Evolutionary conservation across 2,329 filamentous ascomycete genomes (phyloP).

Genomic region (Delphinella strobiligena): DNA sequence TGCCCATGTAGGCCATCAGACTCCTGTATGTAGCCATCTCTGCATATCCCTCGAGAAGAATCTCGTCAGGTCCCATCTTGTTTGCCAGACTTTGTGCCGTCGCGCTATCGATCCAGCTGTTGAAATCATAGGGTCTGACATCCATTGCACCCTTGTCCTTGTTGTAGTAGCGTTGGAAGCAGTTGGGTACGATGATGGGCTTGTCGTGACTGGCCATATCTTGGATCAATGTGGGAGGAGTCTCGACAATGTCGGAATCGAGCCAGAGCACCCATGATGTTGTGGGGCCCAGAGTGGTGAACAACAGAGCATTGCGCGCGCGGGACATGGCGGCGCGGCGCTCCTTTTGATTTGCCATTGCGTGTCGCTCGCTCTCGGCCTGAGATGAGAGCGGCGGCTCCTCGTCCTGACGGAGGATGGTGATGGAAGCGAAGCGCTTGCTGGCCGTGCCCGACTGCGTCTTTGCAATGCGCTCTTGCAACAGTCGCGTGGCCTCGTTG

Average conservation of each 20-base stretch:
- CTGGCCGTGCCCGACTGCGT: slow-evolving; percentile 74
- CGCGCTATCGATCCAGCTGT: slow-evolving; percentile 89
- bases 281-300: slow-evolving; percentile 80
- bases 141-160: slow-evolving; percentile 60
- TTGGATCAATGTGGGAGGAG: slow-evolving; percentile 73
- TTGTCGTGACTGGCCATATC: slow-evolving; percentile 81
- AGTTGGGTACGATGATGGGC: slow-evolving; percentile 88
- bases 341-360: slow-evolving; percentile 77
- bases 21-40: slow-evolving; percentile 87
- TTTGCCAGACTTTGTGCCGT: slow-evolving; percentile 62
- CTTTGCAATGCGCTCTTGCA: slow-evolving; percentile 75
- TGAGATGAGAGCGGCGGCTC: slow-evolving; percentile 71
- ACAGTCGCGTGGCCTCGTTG: slow-evolving; percentile 67
- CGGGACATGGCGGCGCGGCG: slow-evolving; percentile 84
- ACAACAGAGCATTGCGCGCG: slow-evolving; percentile 85
- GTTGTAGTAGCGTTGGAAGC: slow-evolving; percentile 69
- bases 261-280: slow-evolving; percentile 98
- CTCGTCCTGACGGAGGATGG: slow-evolving; percentile 91
- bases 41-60: slow-evolving; percentile 82
- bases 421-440: slow-evolving; percentile 80
- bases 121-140: slow-evolving; percentile 87
- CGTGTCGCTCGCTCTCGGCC: slow-evolving; percentile 79
- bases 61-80: slow-evolving; percentile 81
- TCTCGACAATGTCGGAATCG: slow-evolving; percentile 84
- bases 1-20: slow-evolving; percentile 75